Evolutionary conservation across 306 rosid species (phyloP), one percentile per base, ranked within the genome.

Genomic region (Dicorynia guianensis): DNA sequence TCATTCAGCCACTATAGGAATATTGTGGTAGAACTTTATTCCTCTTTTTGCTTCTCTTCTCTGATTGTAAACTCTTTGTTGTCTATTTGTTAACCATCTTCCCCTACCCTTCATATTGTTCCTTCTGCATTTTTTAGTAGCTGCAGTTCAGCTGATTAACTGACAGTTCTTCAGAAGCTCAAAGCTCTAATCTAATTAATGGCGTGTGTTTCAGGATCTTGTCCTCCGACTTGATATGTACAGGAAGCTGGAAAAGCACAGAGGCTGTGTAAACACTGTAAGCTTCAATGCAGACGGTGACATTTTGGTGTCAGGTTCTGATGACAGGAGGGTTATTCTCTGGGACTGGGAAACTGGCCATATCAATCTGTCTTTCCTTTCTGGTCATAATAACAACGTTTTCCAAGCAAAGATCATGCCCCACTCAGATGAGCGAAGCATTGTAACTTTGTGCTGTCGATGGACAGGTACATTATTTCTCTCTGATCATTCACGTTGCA

Each of bases 391-490:
- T 19, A 86, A 86, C 80, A 90, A 95, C 74, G 88, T 92, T 77
- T 95, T 92, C 52, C 97, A 92, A 80, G 97, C 92, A 30, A 92
- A 87, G 75, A 38, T 90, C 74, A 92, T 92, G 96, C 92, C 98
- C 40, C 80, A 78, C 73, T 87, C 96, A 0, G 81, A 90, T 74
- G 96, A 89, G 78, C 89, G 83, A 30, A 79, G 82, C 85, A 87
- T 95, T 43, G 89, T 92, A 59, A 92, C 98, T 53, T 53, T 91
- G 97, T 68, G 97, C 89, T 70, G 97, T 97, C 63, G 97, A 95
- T 86, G 98, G 98, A 40, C 93, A 90, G 97, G 97, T 90, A 80
- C 40, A 38, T 65, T 17, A 14, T 73, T 74, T 44, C 38, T 38
- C 30, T 25, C 1, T 25, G 2, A 4, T 59, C 4, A 17, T 48